These are phyloP conservation scores for Tetrahymena malaccensis DNA, from an alignment of 73 alveolate species.

Conservation along the genomic window DNA sequence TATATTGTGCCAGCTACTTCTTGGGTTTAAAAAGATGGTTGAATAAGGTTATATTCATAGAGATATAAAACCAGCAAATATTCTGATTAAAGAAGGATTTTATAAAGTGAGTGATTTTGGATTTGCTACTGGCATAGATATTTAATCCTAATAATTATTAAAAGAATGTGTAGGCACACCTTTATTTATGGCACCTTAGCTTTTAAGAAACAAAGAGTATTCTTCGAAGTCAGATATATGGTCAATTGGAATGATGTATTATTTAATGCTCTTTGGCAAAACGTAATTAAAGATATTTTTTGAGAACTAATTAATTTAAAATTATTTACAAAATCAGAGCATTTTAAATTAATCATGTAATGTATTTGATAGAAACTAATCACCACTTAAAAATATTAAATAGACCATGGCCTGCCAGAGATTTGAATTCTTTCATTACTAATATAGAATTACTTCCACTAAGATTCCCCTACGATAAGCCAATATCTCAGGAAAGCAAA, in stretches of 20 bases:
- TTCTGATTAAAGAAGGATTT: constrained; percentile 5
- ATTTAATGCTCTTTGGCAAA: constrained; percentile 35
- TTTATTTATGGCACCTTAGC: constrained; percentile 29
- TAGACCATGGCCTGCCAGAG: constrained; percentile 37
- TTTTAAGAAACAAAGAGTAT: constrained; percentile 3
- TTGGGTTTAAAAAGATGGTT: neutral
- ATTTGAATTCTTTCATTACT: constrained; percentile 10
- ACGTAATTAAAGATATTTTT: neutral
- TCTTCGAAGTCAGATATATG: constrained; percentile 38
- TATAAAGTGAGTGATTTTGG: constrained; percentile 39
- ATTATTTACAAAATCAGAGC: too few relatives aligned
- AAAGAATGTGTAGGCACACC: constrained; percentile 46
- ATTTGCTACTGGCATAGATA: constrained; percentile 33
- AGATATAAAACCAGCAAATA: constrained; percentile 56
- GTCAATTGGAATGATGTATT: constrained; percentile 46
- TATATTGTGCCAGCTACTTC: neutral
- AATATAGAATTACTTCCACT: constrained; percentile 15
- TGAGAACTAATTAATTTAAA: neutral
- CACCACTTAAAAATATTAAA: neutral
- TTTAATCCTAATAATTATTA: constrained; percentile 9
- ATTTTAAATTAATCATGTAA: too few relatives aligned
- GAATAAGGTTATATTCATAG: constrained; percentile 26
- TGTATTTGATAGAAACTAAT: neutral
- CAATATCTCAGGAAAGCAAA: constrained; percentile 1
- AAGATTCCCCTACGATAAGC: constrained; percentile 37